These are phyloP conservation scores for Leccinum boreale DNA, from an alignment of 768 basidiomycete genomes.

Conservation along the genomic window DNA sequence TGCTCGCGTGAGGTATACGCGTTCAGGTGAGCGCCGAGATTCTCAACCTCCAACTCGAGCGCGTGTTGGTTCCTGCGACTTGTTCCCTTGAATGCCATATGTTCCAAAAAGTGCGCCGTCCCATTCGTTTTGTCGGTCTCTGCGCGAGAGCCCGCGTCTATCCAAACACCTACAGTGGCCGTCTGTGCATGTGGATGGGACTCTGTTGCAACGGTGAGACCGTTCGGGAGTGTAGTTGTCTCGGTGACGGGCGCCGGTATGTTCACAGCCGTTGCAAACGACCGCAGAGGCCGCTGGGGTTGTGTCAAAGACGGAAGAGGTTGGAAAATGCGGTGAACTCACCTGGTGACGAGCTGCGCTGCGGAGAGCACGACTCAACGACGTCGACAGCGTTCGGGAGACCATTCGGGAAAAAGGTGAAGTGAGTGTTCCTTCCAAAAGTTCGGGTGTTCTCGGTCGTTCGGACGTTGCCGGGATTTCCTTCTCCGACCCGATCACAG, in stretches of 20 bases:
- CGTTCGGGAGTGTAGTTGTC: conserved; percentile 90
- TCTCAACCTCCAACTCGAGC: conserved; percentile 96
- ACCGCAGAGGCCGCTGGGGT: conserved; percentile 52
- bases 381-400: conserved; percentile 43
- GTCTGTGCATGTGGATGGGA: conserved; percentile 88
- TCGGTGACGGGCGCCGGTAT: conserved; percentile 75
- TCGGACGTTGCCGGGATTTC: conserved; percentile 23
- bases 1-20: conserved; percentile 99
- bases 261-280: conserved; percentile 72
- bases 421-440: conserved; percentile 14
- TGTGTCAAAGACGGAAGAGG: conserved; percentile 1
- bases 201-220: conserved; percentile 93
- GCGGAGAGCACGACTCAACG: conserved; percentile 42
- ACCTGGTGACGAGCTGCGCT: conserved; percentile 37
- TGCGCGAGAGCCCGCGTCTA: conserved; percentile 95
- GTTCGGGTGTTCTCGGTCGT: conserved; percentile 32
- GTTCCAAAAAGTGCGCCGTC: conserved; percentile 97
- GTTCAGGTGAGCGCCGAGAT: conserved; percentile 94
- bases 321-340: conserved; percentile 5
- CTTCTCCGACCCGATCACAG: conserved; percentile 21
- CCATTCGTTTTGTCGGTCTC: conserved; percentile 95
- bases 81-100: conserved; percentile 98
- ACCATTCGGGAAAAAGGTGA: conserved; percentile 39
- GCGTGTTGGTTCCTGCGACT: conserved; percentile 81
- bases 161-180: conserved; percentile 99